Conservation (phyloP, 2,329 filamentous ascomycete species). For the Trichoderma semiorbis region DNA sequence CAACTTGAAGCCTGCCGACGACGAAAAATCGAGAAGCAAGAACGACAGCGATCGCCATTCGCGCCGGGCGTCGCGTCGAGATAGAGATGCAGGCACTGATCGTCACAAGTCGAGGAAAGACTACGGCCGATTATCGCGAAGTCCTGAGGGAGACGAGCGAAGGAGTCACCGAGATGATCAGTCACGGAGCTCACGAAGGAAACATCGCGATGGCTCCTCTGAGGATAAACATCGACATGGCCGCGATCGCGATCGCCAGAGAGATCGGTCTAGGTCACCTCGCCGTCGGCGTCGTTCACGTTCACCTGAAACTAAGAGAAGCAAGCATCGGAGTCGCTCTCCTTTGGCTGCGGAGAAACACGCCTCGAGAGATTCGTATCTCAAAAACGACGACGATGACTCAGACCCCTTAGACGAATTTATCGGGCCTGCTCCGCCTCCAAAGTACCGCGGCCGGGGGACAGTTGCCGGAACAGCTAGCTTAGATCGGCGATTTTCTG, state of each 20-base stretch:
- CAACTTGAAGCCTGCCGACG: constrained; percentile 23
- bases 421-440: constrained; percentile 68
- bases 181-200: constrained; percentile 20
- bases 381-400: constrained; percentile 22
- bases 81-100: constrained; percentile 19
- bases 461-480: constrained; percentile 57
- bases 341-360: constrained; percentile 14
- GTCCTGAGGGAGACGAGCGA: constrained; percentile 20
- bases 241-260: constrained; percentile 22
- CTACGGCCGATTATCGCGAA: constrained; percentile 27
- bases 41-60: not conserved
- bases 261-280: constrained; percentile 26
- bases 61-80: constrained; percentile 16
- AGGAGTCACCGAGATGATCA: constrained; percentile 20
- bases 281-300: constrained; percentile 28
- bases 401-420: constrained; percentile 74
- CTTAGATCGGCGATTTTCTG: constrained; percentile 78
- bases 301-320: constrained; percentile 31
- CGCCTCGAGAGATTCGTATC: constrained; percentile 1
- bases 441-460: constrained; percentile 63
- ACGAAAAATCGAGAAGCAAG: constrained; percentile 18
- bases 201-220: not conserved
- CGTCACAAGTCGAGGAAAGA: constrained; percentile 17
- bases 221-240: constrained; percentile 1
- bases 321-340: constrained; percentile 35